These are phyloP conservation scores for Cordyceps cicadae DNA, from an alignment of 2,329 filamentous ascomycete species.

Conservation along the genomic window DNA sequence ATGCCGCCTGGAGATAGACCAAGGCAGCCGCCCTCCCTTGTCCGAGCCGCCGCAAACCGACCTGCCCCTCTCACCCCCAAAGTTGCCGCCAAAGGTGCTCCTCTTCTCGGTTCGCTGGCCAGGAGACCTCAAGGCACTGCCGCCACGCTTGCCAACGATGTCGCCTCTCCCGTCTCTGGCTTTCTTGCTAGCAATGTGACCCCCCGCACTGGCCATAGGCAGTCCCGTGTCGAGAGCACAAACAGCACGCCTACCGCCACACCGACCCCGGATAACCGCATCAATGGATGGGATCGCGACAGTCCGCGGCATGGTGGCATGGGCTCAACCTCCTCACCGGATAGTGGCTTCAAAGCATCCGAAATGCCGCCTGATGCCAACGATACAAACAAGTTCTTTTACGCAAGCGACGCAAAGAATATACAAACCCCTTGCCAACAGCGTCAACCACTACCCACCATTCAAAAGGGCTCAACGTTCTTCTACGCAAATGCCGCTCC, in stretches of 20 bases:
- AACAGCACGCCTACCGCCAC: slow-evolving; percentile 58
- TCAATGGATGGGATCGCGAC: slow-evolving; percentile 35
- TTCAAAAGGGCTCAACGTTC: slow-evolving; percentile 43
- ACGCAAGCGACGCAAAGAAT: slow-evolving; percentile 68
- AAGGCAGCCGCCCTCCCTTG: slow-evolving; percentile 60
- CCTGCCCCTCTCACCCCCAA: slow-evolving; percentile 44
- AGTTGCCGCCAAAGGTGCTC: slow-evolving; percentile 34
- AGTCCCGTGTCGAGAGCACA: slow-evolving; percentile 60
- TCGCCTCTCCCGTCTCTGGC: slow-evolving; percentile 43
- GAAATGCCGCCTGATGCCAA: slow-evolving; percentile 23
- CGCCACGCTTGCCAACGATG: slow-evolving; percentile 26
- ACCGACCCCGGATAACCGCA: slow-evolving; percentile 37
- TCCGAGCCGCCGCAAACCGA: slow-evolving; percentile 41
- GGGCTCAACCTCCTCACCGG: slow-evolving; percentile 24
- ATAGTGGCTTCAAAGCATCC: slow-evolving; percentile 19
- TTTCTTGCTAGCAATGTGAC: slow-evolving; percentile 64
- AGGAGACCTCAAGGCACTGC: slow-evolving; percentile 22
- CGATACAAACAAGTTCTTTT: slow-evolving; percentile 72
- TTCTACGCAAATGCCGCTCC: slow-evolving; percentile 46
- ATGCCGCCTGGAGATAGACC: slow-evolving; percentile 39
- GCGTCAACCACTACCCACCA: slow-evolving; percentile 30
- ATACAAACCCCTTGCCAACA: slow-evolving; percentile 26
- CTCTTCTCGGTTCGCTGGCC: slow-evolving; percentile 34
- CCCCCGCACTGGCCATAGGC: slow-evolving; percentile 67
- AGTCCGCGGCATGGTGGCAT: slow-evolving; percentile 20